Evolutionary conservation across 768 basidiomycete species (phyloP), one percentile per base, ranked within the genome.

Genomic region (Infundibulicybe gibba): DNA sequence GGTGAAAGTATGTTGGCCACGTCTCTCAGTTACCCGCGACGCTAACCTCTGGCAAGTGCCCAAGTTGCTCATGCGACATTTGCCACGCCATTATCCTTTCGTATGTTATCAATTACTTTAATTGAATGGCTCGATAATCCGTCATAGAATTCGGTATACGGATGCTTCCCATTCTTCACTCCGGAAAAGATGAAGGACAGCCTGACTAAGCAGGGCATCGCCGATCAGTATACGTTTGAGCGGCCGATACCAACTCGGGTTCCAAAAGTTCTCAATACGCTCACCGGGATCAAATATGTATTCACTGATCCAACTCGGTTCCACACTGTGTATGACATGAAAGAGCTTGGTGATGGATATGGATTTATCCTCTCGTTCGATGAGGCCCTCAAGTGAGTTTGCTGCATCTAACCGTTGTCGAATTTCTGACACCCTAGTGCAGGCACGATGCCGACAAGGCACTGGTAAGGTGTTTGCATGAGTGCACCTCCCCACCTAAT

Each of bases 111-210:
- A 12, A 12, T 32, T 12, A 25, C 31, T 32, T 10, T 4, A 2
- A 16, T 30, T 14, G 2, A 11, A 34, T 19, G 19, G 32, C 21
- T 25, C 17, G 9, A 43, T 45, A n/a, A 16, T 71, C 70, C 49
- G 57, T 74, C 40, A 60, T 62, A 54, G 78, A 72, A 64, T 62
- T 80, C 76, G 11, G 62, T 71, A 13, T 84, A 86, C 55, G 77
- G 71, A 1, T 68, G 76, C 51, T 89, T 85, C 72, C 85, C 87
- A 10, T 81, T 87, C 72, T 67, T 81, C 64, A 77, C 77, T 0
- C 85, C 85, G 13, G 48, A 53, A 15, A 60, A 65, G 43, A 67
- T 71, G 68, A 58, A 66, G 46, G 53, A 65, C 10, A 38, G 35
- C 35, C 58, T 79, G 15, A 65, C 68, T 2, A 61, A 59, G 34